A percentile compares a stretch with the other conserved stretches of the same genome.
These are phyloP conservation scores for Colletotrichum viniferum DNA, from an alignment of 2,329 filamentous ascomycete genomes.

Conservation along the genomic window DNA sequence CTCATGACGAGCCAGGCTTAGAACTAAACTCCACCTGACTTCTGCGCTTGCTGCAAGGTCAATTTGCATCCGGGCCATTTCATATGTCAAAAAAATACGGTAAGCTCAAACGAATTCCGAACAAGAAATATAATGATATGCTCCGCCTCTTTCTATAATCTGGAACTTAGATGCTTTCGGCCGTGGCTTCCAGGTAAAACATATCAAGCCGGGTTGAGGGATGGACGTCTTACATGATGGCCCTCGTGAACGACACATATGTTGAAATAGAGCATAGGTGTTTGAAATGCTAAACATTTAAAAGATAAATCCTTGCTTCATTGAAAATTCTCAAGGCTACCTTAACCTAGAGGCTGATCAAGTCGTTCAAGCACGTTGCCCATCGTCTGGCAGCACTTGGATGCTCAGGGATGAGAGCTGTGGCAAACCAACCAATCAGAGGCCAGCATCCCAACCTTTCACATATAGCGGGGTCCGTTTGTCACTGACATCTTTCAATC, in stretches of 20 bases:
- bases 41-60: neutral
- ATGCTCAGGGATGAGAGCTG: neutral
- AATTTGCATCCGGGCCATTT: neutral
- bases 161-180: neutral
- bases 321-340: too few species aligned
- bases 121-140: neutral
- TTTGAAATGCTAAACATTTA: too few species aligned
- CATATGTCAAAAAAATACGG: neutral
- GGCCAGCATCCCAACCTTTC: neutral
- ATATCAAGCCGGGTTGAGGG: neutral
- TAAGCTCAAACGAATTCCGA: neutral
- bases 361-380: neutral
- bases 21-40: neutral
- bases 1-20: neutral
- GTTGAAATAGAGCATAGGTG: neutral
- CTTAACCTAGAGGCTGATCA: neutral
- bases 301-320: too few species aligned
- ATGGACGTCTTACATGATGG: neutral
- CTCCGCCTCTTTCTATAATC: neutral
- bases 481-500: neutral
- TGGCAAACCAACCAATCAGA: neutral
- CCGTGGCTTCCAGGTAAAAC: neutral
- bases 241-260: too few species aligned
- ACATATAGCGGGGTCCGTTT: neutral
- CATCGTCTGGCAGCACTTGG: neutral